A percentile compares a stretch with the other conserved stretches of the same genome.
These are phyloP conservation scores for Scleroderma bovista DNA, from an alignment of 768 basidiomycete genomes.

Conservation along the genomic window DNA sequence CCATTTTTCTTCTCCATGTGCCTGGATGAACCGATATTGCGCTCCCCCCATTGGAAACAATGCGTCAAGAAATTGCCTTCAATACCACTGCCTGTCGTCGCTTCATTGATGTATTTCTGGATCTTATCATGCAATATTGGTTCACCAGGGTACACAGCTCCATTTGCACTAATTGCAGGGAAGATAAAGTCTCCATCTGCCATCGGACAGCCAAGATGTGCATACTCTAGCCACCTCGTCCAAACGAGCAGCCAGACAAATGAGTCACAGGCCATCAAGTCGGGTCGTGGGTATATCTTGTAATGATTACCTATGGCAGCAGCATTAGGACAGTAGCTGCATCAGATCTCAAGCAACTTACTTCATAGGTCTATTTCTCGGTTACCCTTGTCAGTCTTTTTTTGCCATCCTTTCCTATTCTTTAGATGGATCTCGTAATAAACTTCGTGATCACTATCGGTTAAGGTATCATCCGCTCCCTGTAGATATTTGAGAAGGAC, in stretches of 20 bases:
- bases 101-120: conserved; percentile 25
- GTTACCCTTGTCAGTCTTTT: conserved; percentile 18
- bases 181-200: conserved; percentile 28
- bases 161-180: conserved; percentile 22
- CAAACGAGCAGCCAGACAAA: no score
- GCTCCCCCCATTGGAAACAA: conserved; percentile 24
- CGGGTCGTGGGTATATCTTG: not conserved
- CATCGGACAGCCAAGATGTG: conserved; percentile 9
- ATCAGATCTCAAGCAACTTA: not conserved
- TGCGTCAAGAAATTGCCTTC: conserved; percentile 28
- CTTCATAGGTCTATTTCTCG: conserved; percentile 14
- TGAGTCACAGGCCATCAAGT: no score
- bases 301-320: not conserved
- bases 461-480: not conserved
- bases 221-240: not conserved
- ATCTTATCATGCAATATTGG: conserved; percentile 25
- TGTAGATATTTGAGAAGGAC: conserved; percentile 3
- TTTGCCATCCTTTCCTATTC: conserved; percentile 22
- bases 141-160: conserved; percentile 17
- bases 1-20: conserved; percentile 27
- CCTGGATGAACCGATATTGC: not conserved
- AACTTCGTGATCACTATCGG: conserved; percentile 4
- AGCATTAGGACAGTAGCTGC: not conserved
- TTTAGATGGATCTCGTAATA: conserved; percentile 18
- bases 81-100: conserved; percentile 5